Conservation (phyloP, 257 asterid species). For the Solanum ahanhuiri region DNA sequence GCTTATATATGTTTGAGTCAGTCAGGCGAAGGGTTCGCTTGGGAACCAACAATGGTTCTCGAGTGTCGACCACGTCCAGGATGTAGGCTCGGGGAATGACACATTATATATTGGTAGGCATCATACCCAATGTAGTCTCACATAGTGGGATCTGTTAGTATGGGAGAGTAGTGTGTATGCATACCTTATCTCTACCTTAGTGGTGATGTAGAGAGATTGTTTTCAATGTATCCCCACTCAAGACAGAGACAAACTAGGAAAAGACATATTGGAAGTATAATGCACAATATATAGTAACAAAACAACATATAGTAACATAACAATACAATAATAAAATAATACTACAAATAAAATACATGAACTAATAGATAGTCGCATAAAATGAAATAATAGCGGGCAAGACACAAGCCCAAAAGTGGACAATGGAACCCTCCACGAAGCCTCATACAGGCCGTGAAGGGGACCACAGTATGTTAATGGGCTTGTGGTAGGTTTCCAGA, state of each 20-base stretch:
- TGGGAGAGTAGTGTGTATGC: background rate
- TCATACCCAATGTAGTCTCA: background rate
- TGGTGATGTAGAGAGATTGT: background rate
- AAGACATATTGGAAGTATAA: background rate
- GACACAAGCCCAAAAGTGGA: too few relatives aligned
- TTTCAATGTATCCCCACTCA: background rate
- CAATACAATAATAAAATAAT: background rate
- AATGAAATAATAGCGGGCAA: too few relatives aligned
- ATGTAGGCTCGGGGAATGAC: background rate
- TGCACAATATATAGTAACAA: background rate
- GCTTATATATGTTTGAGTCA: too few relatives aligned
- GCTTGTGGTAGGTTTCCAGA: too few relatives aligned
- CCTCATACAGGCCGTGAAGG: too few relatives aligned
- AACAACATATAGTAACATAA: background rate
- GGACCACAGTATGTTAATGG: too few relatives aligned
- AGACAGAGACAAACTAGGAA: background rate
- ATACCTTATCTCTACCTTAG: background rate
- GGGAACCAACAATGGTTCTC: background rate
- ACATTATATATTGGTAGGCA: background rate
- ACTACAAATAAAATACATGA: too few relatives aligned
- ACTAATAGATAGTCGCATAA: background rate
- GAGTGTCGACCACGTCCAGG: background rate
- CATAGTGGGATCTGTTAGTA: background rate
- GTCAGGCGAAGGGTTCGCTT: background rate
- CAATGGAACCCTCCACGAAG: too few relatives aligned